phyloP scores from a whole-genome alignment of 305 asterid species.

The Nicotiana rustica region DNA sequence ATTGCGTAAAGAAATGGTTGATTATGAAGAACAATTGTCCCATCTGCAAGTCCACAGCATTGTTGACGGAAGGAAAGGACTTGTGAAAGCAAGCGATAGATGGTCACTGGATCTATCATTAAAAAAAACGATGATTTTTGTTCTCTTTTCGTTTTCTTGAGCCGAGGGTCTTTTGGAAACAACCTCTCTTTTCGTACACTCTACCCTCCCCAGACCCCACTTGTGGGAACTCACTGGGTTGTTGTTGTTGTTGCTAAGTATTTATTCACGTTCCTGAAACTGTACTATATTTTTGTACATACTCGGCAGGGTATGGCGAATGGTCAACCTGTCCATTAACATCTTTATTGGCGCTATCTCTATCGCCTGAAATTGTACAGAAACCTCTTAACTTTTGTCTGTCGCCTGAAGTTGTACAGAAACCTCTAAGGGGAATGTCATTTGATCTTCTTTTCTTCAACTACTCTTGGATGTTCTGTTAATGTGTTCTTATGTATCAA shows the following conservation, averaged over 20 bases:
- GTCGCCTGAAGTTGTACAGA: slow-evolving; percentile 24
- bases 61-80: slow-evolving; percentile 35
- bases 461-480: slow-evolving; percentile 19
- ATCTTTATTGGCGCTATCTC: not conserved
- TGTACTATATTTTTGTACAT: slow-evolving; percentile 54
- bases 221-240: no score
- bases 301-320: slow-evolving; percentile 47
- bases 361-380: slow-evolving; percentile 30
- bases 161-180: no score
- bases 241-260: not conserved
- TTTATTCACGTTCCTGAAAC: slow-evolving; percentile 33
- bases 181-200: no score
- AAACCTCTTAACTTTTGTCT: not conserved
- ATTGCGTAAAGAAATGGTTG: slow-evolving; percentile 54
- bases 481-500: not conserved
- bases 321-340: slow-evolving; percentile 32
- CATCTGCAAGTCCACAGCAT: slow-evolving; percentile 51
- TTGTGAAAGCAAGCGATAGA: slow-evolving; percentile 30
- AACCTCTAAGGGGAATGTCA: not conserved
- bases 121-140: slow-evolving; percentile 30
- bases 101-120: not conserved
- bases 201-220: no score
- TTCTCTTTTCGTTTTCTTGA: not conserved
- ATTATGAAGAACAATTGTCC: slow-evolving; percentile 54
- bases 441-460: not conserved